phyloP scores from a whole-genome alignment of 225 moss, liverwort and hornwort species.

The Thuidium tamariscinum region DNA sequence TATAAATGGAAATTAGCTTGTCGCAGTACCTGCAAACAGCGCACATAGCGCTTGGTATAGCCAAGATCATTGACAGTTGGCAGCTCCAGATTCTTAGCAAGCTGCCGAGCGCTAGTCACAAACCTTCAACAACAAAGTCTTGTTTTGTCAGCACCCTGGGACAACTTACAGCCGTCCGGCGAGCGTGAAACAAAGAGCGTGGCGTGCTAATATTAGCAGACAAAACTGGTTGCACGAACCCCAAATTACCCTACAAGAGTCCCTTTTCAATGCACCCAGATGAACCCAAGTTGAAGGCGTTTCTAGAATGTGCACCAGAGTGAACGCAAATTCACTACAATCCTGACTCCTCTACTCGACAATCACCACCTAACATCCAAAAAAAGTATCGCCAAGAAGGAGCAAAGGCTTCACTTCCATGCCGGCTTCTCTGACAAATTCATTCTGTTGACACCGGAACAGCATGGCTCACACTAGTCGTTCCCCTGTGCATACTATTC shows the following conservation, averaged over 20 bases:
- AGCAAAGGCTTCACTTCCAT: neutral
- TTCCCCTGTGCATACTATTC: neutral
- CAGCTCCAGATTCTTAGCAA: slow-evolving; percentile 89
- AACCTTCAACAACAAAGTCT: slow-evolving; percentile 38
- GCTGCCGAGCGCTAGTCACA: slow-evolving; percentile 88
- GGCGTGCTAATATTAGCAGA: neutral
- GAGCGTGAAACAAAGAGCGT: neutral
- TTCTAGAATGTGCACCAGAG: neutral
- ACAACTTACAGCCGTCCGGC: neutral
- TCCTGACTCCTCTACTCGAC: neutral
- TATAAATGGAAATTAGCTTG: neutral
- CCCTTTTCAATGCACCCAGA: neutral
- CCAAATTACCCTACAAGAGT: neutral
- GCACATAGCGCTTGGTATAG: slow-evolving; percentile 98
- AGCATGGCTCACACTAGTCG: neutral
- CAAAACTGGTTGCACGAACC: neutral
- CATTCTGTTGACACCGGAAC: neutral
- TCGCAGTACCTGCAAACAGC: slow-evolving; percentile 86
- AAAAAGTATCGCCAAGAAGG: neutral
- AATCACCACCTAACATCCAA: neutral
- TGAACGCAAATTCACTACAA: neutral
- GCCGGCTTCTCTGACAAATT: neutral
- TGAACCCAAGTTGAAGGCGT: neutral
- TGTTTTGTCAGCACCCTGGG: neutral
- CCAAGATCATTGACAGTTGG: slow-evolving; percentile 96